A percentile compares a stretch with the other conserved stretches of the same genome.
Evolutionary conservation across 2,329 filamentous ascomycete genomes (phyloP).

Genomic region (Colletotrichum sidae): DNA sequence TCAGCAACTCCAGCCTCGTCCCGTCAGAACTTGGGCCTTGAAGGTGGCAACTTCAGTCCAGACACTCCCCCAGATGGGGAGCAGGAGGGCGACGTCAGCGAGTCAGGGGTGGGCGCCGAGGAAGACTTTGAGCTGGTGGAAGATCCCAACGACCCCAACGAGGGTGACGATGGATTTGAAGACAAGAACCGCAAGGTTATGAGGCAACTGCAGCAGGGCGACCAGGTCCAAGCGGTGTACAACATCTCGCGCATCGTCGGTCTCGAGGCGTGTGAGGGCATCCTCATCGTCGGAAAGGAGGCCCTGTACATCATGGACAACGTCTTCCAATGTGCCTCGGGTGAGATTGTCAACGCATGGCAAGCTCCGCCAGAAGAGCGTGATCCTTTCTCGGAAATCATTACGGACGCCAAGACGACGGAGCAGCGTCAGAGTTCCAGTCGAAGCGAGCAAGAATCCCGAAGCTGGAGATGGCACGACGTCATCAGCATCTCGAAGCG

Average conservation of each 20-base stretch:
- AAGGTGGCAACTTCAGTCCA: slow-evolving; percentile 28
- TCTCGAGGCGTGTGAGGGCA: slow-evolving; percentile 91
- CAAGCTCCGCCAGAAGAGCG: slow-evolving; percentile 93
- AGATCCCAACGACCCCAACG: slow-evolving; percentile 86
- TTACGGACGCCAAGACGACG: slow-evolving; percentile 74
- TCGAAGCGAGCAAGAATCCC: slow-evolving; percentile 79
- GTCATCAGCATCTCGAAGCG: slow-evolving; percentile 96
- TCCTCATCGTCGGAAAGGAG: slow-evolving; percentile 92
- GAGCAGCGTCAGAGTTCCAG: slow-evolving; percentile 71
- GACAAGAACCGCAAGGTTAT: slow-evolving; percentile 99
- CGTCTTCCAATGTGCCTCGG: slow-evolving; percentile 93
- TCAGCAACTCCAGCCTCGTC: slow-evolving; percentile 40
- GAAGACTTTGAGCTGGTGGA: slow-evolving; percentile 98
- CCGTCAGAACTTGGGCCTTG: slow-evolving; percentile 37
- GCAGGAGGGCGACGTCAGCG: slow-evolving; percentile 41
- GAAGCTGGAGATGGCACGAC: slow-evolving; percentile 94
- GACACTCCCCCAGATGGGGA: slow-evolving; percentile 41
- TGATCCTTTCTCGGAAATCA: slow-evolving; percentile 94
- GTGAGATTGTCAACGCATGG: slow-evolving; percentile 96
- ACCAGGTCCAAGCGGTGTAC: slow-evolving; percentile 92
- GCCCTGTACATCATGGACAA: slow-evolving; percentile 95
- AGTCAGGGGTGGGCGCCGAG: slow-evolving; percentile 65
- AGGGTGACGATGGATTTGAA: slow-evolving; percentile 82
- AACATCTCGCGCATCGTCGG: slow-evolving; percentile 96
- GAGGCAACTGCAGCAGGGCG: slow-evolving; percentile 89